A percentile compares a stretch with the other conserved stretches of the same genome.
Evolutionary conservation across 2,329 filamentous ascomycete species (phyloP).

Genomic region (Fusarium sp.): DNA sequence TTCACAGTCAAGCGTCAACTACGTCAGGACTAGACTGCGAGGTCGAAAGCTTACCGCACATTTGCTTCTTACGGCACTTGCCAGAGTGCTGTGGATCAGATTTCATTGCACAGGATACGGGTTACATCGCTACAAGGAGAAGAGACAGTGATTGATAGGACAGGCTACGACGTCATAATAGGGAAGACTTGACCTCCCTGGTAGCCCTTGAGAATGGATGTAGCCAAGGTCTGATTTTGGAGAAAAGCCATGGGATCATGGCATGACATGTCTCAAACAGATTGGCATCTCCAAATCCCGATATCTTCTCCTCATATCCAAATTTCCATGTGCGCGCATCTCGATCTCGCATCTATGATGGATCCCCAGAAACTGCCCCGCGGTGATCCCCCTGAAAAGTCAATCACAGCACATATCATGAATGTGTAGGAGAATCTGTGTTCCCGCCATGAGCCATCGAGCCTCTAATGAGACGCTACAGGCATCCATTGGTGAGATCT

Average conservation of each 20-base stretch:
- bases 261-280: not conserved
- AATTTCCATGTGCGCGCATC: not conserved
- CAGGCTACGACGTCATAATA: not conserved
- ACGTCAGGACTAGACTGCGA: not conserved
- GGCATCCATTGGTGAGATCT: slow-evolving; percentile 15
- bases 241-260: not conserved
- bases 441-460: not conserved
- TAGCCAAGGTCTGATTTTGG: not conserved
- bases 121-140: not conserved
- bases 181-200: not conserved
- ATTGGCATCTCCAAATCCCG: not conserved
- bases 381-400: slow-evolving; percentile 39
- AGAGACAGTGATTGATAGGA: not conserved
- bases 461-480: slow-evolving; percentile 18
- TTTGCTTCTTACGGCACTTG: not conserved
- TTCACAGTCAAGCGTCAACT: not conserved
- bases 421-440: slow-evolving; percentile 21
- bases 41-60: not conserved
- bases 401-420: slow-evolving; percentile 18
- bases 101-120: not conserved
- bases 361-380: slow-evolving; percentile 9
- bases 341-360: not conserved
- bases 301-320: slow-evolving; percentile 1
- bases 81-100: not conserved
- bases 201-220: not conserved